phyloP scores from a whole-genome alignment of 2,329 filamentous ascomycete species.

The Penicillium griseofulvum region DNA sequence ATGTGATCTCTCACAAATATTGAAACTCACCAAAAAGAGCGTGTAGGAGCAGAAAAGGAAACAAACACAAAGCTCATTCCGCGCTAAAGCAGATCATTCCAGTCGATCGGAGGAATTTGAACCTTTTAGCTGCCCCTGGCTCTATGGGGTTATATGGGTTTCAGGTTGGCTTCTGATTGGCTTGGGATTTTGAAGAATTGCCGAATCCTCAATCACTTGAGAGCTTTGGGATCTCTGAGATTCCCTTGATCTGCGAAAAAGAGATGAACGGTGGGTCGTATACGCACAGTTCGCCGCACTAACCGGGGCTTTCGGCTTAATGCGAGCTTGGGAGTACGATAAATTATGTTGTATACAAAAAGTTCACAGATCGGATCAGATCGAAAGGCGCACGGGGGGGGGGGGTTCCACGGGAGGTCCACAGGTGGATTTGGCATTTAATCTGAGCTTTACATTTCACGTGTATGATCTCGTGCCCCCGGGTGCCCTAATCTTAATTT shows the following conservation, averaged over 20 bases:
- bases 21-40: slow-evolving; percentile 2
- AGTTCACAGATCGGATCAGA: neutral
- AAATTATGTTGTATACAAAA: too few species aligned
- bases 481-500: too few species aligned
- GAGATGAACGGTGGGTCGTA: slow-evolving; percentile 15
- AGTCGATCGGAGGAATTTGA: slow-evolving; percentile 9
- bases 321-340: neutral
- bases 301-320: neutral
- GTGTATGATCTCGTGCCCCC: too few species aligned
- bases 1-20: neutral
- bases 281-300: slow-evolving; percentile 4
- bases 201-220: neutral
- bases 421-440: neutral
- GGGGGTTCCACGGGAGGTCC: neutral
- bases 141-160: neutral
- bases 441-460: neutral
- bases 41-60: slow-evolving; percentile 6
- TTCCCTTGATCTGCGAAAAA: slow-evolving; percentile 1
- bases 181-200: neutral
- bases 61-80: slow-evolving; percentile 7
- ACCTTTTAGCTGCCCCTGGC: slow-evolving; percentile 5
- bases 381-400: neutral
- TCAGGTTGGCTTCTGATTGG: neutral
- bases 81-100: slow-evolving; percentile 12
- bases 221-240: neutral